Base-by-base conservation (phyloP, 495 filamentous ascomycete genomes). In the Aspergillus diversus region DNA sequence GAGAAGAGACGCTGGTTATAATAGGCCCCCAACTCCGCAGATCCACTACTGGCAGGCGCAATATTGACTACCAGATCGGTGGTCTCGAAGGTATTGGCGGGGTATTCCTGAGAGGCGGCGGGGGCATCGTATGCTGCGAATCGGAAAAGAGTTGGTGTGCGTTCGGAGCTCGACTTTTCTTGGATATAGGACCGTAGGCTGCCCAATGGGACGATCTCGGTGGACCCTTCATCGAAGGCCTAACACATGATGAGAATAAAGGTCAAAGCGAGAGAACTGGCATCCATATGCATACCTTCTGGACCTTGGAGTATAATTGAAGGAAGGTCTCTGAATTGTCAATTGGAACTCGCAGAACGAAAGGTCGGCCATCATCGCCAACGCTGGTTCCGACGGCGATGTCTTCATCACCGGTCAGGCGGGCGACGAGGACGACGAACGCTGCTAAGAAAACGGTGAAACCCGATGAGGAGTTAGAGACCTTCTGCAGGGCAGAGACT, bases 1-100 rank as follows among this genome's bases (percentile, higher is more conserved):
- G 80, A 81, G 64, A 84, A 83, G 5, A 83, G 70, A 55, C 81
- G 67, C 60, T 84, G 81, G 61, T 84, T 83, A 54, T 83, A 84
- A 63, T 76, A 80, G 51, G 80, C 81, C 6, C 75, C 76, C 37
- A 83, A 55, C 58, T 81, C 76, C 43, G 78, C 68, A 7, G 73
- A 68, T 8, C 63, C 39, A 32, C 57, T 57, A 13, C 67, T 63
- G 27, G 63, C 68, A 17, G 77, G 64, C 27, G 75, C 71, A 54
- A 84, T 70, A 54, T 79, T 80, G 55, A 84, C 73, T 3, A 80
- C 75, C 57, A 84, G 66, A 61, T 84, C 81, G 7, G 79, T 81
- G 34, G 74, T 78, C 50, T 78, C 77, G 48, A 77, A 78, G 32
- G 75, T 77, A 60, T 80, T 78, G 39, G 77, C 75, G n/a, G 75